Evolutionary conservation across 306 rosid genomes (phyloP).

Genomic region (Parietaria judaica): DNA sequence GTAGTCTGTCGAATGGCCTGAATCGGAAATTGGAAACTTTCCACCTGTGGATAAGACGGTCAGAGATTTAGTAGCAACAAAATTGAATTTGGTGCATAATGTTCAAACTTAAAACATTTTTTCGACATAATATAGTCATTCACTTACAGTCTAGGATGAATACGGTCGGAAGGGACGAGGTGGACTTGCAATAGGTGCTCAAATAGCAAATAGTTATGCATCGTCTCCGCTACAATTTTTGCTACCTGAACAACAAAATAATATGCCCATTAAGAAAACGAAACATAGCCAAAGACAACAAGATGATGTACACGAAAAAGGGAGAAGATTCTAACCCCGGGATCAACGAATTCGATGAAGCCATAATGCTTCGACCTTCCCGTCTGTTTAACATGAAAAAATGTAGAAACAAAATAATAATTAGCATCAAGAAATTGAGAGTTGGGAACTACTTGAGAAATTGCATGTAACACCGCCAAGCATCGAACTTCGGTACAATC

Average conservation of each 20-base stretch:
- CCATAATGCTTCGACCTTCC: slow-evolving; percentile 82
- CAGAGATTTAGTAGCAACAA: neutral
- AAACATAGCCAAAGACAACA: neutral
- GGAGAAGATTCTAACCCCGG: slow-evolving; percentile 44
- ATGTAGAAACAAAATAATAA: neutral
- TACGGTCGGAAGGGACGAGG: slow-evolving; percentile 57
- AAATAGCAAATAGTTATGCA: slow-evolving; percentile 78
- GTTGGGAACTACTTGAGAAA: neutral
- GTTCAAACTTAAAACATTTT: too few relatives aligned
- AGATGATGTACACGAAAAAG: neutral
- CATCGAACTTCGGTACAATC: too few relatives aligned
- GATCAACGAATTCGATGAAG: slow-evolving; percentile 70
- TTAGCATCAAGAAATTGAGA: neutral
- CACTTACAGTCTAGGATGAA: slow-evolving; percentile 71
- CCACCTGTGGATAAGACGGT: slow-evolving; percentile 44
- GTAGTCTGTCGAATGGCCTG: slow-evolving; percentile 50
- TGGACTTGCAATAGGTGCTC: slow-evolving; percentile 74
- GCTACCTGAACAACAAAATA: slow-evolving; percentile 55
- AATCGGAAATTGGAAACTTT: slow-evolving; percentile 45
- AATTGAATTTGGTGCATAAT: neutral
- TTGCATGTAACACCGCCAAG: neutral
- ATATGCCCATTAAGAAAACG: slow-evolving; percentile 6
- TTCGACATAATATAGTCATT: neutral
- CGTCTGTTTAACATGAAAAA: slow-evolving; percentile 36
- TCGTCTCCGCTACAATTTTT: slow-evolving; percentile 73